Evolutionary conservation across 2,329 filamentous ascomycete genomes (phyloP), one percentile per base, ranked within the genome.

Genomic region (Fusarium tanahbumbuense): DNA sequence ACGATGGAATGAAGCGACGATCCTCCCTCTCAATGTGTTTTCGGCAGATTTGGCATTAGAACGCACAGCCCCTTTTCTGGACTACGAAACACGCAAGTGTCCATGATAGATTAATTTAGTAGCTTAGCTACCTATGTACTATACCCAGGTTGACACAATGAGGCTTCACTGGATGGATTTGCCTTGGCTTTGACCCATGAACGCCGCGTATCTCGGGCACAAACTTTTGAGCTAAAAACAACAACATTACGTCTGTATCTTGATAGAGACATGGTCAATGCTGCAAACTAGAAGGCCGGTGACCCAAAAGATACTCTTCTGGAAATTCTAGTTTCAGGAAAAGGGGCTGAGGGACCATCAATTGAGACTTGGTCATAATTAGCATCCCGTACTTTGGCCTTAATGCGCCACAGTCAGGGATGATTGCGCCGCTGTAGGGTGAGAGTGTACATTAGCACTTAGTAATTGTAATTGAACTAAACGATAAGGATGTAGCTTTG

Each of bases 1-100:
- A 42, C 45, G 47, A 58, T 70, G 67, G 63, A 73, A 75, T 75
- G 70, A 56, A 57, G 56, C 23, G 50, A 62, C 52, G 56, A 73
- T 61, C 56, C 59, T 54, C 73, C 64, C 49, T 60, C 70, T 68
- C 68, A 52, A 64, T 56, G 56, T 41, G 20, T 41, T 46, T 47
- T 60, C 60, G 50, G 46, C 46, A 50, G 44, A 28, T 45, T 65
- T 60, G 8, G 55, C 57, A 58, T 37, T 49, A 44, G 67, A 60
- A 55, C 45, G 46, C 58, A 61, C 52, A 57, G 63, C 64, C 73
- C 73, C 44, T 64, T 74, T 75, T 64, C 63, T 55, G 27, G 12
- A 48, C 37, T 45, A 60, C 61, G 69, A 74, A 71, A 64, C 67
- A 56, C 46, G 34, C 57, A 64, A 54, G 32, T 53, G 62, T 70